phyloP scores from a whole-genome alignment of 2,329 filamentous ascomycete species.

The Pezicula carpinea region DNA sequence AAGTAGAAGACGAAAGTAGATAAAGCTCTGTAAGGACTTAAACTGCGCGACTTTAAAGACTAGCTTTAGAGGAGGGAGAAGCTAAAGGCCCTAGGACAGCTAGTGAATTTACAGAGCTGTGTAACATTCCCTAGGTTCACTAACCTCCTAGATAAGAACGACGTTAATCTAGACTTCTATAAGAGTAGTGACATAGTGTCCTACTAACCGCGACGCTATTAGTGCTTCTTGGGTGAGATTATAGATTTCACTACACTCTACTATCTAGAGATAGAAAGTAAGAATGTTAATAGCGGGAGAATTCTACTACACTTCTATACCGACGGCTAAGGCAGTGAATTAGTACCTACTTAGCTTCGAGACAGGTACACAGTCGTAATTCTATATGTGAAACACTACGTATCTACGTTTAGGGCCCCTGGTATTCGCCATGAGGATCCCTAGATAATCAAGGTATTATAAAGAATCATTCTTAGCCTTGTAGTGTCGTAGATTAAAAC shows the following conservation, averaged over 20 bases:
- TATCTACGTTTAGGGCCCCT: conserved; percentile 5
- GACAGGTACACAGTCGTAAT: conserved; percentile 16
- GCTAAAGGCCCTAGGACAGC: conserved; percentile 5
- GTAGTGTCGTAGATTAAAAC: too few relatives aligned
- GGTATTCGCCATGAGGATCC: conserved; percentile 16
- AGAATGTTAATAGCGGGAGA: conserved; percentile 20
- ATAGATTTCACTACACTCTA: conserved; percentile 9
- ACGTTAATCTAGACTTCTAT: conserved; percentile 13
- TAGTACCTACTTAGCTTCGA: conserved; percentile 13
- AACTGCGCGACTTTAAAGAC: conserved; percentile 13
- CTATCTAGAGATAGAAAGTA: conserved; percentile 22
- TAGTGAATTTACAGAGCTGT: conserved; percentile 9
- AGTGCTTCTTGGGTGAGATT: conserved; percentile 20
- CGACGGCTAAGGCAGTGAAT: conserved; percentile 21
- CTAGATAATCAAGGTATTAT: conserved; percentile 15
- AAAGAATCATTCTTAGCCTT: neutral
- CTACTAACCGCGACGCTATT: conserved; percentile 13
- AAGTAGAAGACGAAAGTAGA: conserved; percentile 15
- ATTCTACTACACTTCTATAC: conserved; percentile 27
- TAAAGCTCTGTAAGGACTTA: conserved; percentile 9
- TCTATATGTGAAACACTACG: conserved; percentile 13
- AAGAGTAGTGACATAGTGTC: conserved; percentile 4
- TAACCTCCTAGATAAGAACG: conserved; percentile 11
- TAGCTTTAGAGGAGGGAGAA: conserved; percentile 20
- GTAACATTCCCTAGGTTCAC: conserved; percentile 20